Evolutionary conservation across 2,329 filamentous ascomycete species (phyloP), one percentile per base, ranked within the genome.

Genomic region (Fusarium nodosum): DNA sequence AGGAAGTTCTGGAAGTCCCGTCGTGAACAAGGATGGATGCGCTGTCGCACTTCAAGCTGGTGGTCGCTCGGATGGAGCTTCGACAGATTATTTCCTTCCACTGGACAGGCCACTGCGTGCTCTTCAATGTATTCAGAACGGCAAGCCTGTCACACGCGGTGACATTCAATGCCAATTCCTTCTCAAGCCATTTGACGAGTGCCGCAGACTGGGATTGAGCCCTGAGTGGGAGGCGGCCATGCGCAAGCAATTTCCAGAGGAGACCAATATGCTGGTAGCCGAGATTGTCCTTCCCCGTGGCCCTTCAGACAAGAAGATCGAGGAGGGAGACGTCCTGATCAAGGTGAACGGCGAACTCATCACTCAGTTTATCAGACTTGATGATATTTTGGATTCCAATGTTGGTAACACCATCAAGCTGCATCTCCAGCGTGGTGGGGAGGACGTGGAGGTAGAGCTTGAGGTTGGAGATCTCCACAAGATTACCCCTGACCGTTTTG

Each of bases 141-240:
- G 88, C 34, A 87, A 90, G 72, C 87, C 87, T 3, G 90, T 99
- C 54, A 89, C 91, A n/a, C 88, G 96, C 73, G 96, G 96, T 48
- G 97, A 96, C n/a, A 97, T 99, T 51, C 96, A 99, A 80, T 97
- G 93, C 67, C 96, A 99, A 78, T 99, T 97, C 87, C 87, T 98
- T 55, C 87, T 99, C 66, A 98, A 98, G 80, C 93, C 96, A 0
- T 99, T 99, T 74, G 97, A 99, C 74, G 97, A 99, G 79, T 98
- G 96, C 79, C 90, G 95, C 56, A 88, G 96, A 63, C 84, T 99
- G 13, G 96, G 96, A 10, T 84, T 99, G 64, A 93, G 88, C 3
- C 86, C 94, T 0, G 87, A 93, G 53, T 97, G 93, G 90, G 96
- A 99, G 82, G 91, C 92, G 38, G 90, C 91, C 59, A 89, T 97